Percentiles rank a stretch among this genome's conserved stretches.
Evolutionary conservation across 805 yeast genomes (phyloP).

Genomic region (Torulaspora maleeae): DNA sequence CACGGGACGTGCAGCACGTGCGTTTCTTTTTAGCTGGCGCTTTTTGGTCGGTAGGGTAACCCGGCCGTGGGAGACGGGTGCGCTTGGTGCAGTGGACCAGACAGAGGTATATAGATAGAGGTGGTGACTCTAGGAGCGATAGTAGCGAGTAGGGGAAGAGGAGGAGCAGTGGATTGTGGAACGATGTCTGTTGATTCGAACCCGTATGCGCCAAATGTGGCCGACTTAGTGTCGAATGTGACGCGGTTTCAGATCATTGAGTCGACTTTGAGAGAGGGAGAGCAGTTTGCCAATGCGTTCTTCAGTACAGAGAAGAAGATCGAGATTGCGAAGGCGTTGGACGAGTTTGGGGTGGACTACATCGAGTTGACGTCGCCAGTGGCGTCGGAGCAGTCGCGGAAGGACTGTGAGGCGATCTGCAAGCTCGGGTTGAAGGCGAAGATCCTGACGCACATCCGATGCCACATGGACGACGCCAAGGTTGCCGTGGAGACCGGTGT

Average conservation of each 20-base stretch:
- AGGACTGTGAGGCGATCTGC: slow-evolving; percentile 97
- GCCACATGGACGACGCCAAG: slow-evolving; percentile 98
- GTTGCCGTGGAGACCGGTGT: slow-evolving; percentile 98
- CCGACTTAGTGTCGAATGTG: slow-evolving; percentile 87
- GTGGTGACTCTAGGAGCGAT: not conserved
- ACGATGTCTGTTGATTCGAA: slow-evolving; percentile 37
- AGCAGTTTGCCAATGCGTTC: slow-evolving; percentile 96
- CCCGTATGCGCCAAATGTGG: slow-evolving; percentile 95
- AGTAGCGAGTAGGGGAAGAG: not conserved
- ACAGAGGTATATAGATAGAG: no score
- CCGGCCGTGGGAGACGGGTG: no score
- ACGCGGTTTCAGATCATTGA: slow-evolving; percentile 86
- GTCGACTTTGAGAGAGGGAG: slow-evolving; percentile 96
- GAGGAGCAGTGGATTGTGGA: not conserved
- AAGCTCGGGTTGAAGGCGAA: slow-evolving; percentile 96
- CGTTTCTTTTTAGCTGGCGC: no score
- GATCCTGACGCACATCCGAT: slow-evolving; percentile 92
- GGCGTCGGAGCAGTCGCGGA: slow-evolving; percentile 89
- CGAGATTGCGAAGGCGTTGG: slow-evolving; percentile 93
- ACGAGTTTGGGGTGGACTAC: slow-evolving; percentile 97
- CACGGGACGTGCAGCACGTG: no score
- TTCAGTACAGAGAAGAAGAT: slow-evolving; percentile 92
- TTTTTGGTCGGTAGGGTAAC: no score
- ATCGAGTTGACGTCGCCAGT: slow-evolving; percentile 98
- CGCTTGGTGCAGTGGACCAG: no score